phyloP scores from a whole-genome alignment of 2,329 filamentous ascomycete genomes.

The Thielaviopsis euricoi region DNA sequence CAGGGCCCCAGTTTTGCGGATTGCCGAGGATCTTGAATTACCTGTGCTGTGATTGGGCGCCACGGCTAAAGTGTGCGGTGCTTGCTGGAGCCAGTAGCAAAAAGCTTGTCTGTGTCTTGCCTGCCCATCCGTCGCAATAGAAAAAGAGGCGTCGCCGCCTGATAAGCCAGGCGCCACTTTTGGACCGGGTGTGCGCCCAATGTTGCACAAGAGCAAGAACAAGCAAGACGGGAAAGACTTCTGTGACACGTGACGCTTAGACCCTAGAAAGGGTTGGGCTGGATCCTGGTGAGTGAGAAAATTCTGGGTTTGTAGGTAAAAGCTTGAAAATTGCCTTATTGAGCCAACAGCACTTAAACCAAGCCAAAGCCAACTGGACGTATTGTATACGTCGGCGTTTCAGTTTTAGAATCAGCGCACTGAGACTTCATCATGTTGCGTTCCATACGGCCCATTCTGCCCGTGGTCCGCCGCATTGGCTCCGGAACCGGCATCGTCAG shows the following conservation, averaged over 20 bases:
- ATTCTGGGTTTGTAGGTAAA: neutral
- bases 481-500: neutral
- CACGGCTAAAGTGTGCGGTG: slow-evolving; percentile 4
- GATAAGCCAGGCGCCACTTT: slow-evolving; percentile 6
- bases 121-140: too few species aligned
- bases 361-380: too few species aligned
- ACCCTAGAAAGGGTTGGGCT: neutral
- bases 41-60: slow-evolving; percentile 27
- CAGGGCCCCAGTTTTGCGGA: slow-evolving; percentile 14
- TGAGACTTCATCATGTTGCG: slow-evolving; percentile 5
- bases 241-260: neutral
- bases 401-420: neutral
- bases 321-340: neutral
- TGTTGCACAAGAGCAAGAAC: too few species aligned
- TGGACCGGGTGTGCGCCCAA: too few species aligned
- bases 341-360: neutral
- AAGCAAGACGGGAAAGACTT: too few species aligned
- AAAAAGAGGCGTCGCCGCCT: slow-evolving; percentile 4
- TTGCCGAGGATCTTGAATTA: slow-evolving; percentile 38
- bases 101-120: too few species aligned
- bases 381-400: neutral
- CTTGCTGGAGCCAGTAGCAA: neutral
- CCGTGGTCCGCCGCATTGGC: slow-evolving; percentile 1
- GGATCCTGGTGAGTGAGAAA: too few species aligned
- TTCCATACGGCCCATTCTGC: slow-evolving; percentile 4